Conservation (phyloP, 2,329 filamentous ascomycete species). For the Drechslerella coelobrocha region DNA sequence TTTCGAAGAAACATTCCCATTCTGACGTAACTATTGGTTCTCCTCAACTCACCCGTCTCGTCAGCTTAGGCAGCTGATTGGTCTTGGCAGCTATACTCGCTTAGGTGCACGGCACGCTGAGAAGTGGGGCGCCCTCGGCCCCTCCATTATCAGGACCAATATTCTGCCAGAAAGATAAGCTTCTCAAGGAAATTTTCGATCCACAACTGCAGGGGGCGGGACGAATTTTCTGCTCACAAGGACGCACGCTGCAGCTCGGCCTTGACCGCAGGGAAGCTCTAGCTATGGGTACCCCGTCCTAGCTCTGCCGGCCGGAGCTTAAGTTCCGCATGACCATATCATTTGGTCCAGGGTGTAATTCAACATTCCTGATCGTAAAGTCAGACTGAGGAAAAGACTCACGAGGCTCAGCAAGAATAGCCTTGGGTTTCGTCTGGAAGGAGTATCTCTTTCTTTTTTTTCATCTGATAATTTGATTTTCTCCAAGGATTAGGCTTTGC, state of each 20-base stretch:
- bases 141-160: constrained; percentile 47
- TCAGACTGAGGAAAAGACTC: constrained; percentile 30
- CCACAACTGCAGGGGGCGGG: constrained; percentile 50
- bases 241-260: constrained; percentile 38
- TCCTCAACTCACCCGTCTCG: constrained; percentile 21
- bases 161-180: constrained; percentile 33
- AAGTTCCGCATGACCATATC: constrained; percentile 51
- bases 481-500: constrained; percentile 17
- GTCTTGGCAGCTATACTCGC: constrained; percentile 38
- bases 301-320: constrained; percentile 26
- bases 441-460: constrained; percentile 5
- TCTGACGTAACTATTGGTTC: constrained; percentile 49
- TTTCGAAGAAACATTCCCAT: constrained; percentile 11
- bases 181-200: constrained; percentile 26
- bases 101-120: constrained; percentile 43
- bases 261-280: constrained; percentile 20
- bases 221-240: constrained; percentile 44
- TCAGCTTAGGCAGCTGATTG: constrained; percentile 50
- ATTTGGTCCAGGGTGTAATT: constrained; percentile 31
- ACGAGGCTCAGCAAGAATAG: constrained; percentile 26
- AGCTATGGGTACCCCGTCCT: constrained; percentile 38
- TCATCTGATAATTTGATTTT: constrained; percentile 42
- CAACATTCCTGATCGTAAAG: constrained; percentile 26
- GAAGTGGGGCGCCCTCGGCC: constrained; percentile 36
- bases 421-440: not conserved